phyloP scores from a whole-genome alignment of 2,329 filamentous ascomycete genomes.

The Teratosphaeria destructans region DNA sequence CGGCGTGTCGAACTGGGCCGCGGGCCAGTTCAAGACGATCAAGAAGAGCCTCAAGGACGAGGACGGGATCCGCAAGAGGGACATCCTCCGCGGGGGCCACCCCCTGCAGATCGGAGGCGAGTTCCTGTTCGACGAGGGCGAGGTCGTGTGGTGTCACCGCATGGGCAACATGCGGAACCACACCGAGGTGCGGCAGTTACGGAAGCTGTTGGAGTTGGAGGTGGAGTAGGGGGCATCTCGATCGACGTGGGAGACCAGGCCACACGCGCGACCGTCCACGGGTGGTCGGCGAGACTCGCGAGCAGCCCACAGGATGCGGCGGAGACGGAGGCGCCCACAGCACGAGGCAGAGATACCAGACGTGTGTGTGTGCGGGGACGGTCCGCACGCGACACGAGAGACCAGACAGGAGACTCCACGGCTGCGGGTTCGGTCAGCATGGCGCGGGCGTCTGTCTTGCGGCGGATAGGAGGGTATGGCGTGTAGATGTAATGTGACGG shows the following conservation, averaged over 20 bases:
- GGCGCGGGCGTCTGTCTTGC: too few relatives aligned
- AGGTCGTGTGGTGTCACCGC: slow-evolving; percentile 32
- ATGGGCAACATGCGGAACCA: slow-evolving; percentile 31
- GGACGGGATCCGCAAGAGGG: slow-evolving; percentile 22
- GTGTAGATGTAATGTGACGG: too few relatives aligned
- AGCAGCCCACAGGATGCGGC: not conserved
- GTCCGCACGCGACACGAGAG: too few relatives aligned
- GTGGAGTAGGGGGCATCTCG: slow-evolving; percentile 3
- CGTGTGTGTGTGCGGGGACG: too few relatives aligned
- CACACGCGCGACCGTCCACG: not conserved
- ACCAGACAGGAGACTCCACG: too few relatives aligned
- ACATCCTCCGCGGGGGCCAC: slow-evolving; percentile 26
- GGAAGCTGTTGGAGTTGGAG: slow-evolving; percentile 28
- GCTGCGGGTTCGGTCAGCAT: too few relatives aligned
- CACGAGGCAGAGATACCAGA: not conserved
- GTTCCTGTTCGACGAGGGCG: slow-evolving; percentile 31
- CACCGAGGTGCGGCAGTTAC: slow-evolving; percentile 25
- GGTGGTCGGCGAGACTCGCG: not conserved
- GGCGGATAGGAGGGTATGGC: too few relatives aligned
- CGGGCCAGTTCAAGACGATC: slow-evolving; percentile 22
- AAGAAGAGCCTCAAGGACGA: slow-evolving; percentile 16
- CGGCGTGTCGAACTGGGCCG: slow-evolving; percentile 18
- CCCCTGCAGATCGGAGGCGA: slow-evolving; percentile 32
- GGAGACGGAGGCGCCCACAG: not conserved
- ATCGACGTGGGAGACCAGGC: not conserved